Evolutionary conservation across 495 filamentous ascomycete species (phyloP), one percentile per base, ranked within the genome.

Genomic region (Acidomyces sp.): DNA sequence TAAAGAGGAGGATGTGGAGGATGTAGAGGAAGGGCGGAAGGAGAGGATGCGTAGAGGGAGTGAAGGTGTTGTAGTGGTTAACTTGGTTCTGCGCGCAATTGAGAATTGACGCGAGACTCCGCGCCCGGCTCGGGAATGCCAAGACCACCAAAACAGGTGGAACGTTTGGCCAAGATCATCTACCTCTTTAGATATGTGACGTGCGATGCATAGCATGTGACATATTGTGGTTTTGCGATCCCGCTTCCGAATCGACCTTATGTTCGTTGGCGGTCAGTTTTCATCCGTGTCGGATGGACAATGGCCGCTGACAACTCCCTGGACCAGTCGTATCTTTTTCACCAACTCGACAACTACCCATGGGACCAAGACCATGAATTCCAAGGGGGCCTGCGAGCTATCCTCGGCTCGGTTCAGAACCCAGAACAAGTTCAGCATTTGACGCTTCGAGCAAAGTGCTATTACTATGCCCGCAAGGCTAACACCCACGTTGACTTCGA

Each of bases 321-420:
- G n/a, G 43, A 37, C 15, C 26, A 37, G 24, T 51, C 40, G 35
- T 48, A 45, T 12, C 46, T 68, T 11, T 69, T 61, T 47, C 46
- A 57, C 31, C 55, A 64, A 28, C 45, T 75, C n/a, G 61, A 69
- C 30, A 37, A 36, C n/a, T 75, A 75, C 55, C 43, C 57, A 11
- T 75, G 72, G 72, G 65, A 61, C 32, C 48, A 52, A 38, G 72
- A 75, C 47, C 52, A 57, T 36, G 69, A 73, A 46, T 75, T 73
- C 46, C 68, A 74, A 54, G 51, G 51, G n/a, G 61, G 61, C 13
- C 52, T 64, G 10, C 46, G 41, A 17, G 64, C 66, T 29, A 67
- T 68, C 23, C 56, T 70, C 17, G 64, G 63, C 17, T 54, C 55
- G 15, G 61, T 59, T 26, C 48, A 62, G 23, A 55, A 61, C 16